Percentiles rank a stretch among this genome's conserved stretches.
Evolutionary conservation across 768 basidiomycete genomes (phyloP).

Genomic region (Punctularia strigosozonata): DNA sequence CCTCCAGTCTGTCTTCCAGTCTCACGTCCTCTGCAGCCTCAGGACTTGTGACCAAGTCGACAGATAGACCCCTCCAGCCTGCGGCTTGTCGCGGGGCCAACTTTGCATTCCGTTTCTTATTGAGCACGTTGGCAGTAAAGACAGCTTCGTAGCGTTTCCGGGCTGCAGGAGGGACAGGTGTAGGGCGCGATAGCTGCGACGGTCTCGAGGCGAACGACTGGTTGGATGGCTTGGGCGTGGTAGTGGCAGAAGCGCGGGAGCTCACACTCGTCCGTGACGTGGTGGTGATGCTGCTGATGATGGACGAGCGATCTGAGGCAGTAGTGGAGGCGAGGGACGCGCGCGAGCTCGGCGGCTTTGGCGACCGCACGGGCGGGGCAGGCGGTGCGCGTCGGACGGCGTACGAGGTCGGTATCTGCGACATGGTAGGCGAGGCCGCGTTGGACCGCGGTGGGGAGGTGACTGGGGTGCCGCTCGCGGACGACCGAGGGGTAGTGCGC

Average conservation of each 20-base stretch:
- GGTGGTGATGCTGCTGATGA: slow-evolving; percentile 32
- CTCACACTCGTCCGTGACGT: slow-evolving; percentile 21
- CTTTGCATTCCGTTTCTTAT: slow-evolving; percentile 25
- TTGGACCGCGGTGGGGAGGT: slow-evolving; percentile 5
- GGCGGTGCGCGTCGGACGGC: slow-evolving; percentile 11
- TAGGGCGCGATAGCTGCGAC: slow-evolving; percentile 34
- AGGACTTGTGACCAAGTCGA: slow-evolving; percentile 46
- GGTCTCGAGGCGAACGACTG: slow-evolving; percentile 13
- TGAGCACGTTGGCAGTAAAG: slow-evolving; percentile 48
- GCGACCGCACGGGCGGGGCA: slow-evolving; percentile 11
- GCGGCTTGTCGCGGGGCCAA: slow-evolving; percentile 23
- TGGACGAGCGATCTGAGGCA: slow-evolving; percentile 53
- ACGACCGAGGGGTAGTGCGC: slow-evolving; percentile 11
- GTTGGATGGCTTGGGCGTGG: slow-evolving; percentile 4
- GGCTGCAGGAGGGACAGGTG: slow-evolving; percentile 56
- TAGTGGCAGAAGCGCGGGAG: slow-evolving; percentile 14
- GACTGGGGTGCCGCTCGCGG: slow-evolving; percentile 5
- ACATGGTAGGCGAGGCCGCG: slow-evolving; percentile 3
- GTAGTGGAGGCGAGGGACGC: slow-evolving; percentile 27
- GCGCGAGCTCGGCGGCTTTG: slow-evolving; percentile 22
- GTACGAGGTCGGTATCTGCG: slow-evolving; percentile 5
- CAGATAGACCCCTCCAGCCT: slow-evolving; percentile 66
- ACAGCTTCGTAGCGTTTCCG: slow-evolving; percentile 56
- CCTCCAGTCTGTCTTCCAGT: slow-evolving; percentile 39
- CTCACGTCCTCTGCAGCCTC: slow-evolving; percentile 26